Conservation (phyloP, 148 eudicot genomes). For the Vaccinium darrowii region DNA sequence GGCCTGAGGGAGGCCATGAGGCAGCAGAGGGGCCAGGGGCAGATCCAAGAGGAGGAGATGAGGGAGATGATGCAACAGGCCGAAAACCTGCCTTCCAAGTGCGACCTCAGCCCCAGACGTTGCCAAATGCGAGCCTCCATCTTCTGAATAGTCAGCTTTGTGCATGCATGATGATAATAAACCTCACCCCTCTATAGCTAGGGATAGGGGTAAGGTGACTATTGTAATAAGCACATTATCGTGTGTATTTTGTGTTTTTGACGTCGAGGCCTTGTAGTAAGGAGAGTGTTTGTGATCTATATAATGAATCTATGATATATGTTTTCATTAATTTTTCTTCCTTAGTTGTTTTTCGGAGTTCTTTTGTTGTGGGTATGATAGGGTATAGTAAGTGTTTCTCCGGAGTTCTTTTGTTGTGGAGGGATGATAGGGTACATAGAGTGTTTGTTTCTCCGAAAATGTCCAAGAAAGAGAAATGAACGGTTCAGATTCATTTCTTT, state of each 20-base stretch:
- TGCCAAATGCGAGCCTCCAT: constrained; percentile 10
- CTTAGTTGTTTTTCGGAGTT: background rate
- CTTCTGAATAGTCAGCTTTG: background rate
- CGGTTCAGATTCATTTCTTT: no score
- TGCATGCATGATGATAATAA: background rate
- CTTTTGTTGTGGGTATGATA: background rate
- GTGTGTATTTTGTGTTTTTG: background rate
- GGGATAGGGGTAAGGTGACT: background rate
- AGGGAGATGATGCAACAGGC: constrained; percentile 24
- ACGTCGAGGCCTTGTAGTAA: background rate
- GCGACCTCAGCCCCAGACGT: constrained; percentile 15
- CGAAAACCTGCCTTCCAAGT: constrained; percentile 23
- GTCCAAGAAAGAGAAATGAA: no score
- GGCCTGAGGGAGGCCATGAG: constrained; percentile 22
- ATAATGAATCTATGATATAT: background rate
- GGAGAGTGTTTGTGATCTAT: background rate
- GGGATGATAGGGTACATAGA: no score
- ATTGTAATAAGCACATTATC: background rate
- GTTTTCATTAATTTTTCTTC: background rate
- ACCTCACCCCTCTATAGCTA: background rate
- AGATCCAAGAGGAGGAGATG: constrained; percentile 21
- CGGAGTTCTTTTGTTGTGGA: no score
- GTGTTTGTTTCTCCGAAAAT: no score
- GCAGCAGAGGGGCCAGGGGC: constrained; percentile 18
- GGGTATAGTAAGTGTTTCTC: no score